These are phyloP conservation scores for Mollisia scopiformis DNA, from an alignment of 2,329 filamentous ascomycete genomes.

Conservation along the genomic window DNA sequence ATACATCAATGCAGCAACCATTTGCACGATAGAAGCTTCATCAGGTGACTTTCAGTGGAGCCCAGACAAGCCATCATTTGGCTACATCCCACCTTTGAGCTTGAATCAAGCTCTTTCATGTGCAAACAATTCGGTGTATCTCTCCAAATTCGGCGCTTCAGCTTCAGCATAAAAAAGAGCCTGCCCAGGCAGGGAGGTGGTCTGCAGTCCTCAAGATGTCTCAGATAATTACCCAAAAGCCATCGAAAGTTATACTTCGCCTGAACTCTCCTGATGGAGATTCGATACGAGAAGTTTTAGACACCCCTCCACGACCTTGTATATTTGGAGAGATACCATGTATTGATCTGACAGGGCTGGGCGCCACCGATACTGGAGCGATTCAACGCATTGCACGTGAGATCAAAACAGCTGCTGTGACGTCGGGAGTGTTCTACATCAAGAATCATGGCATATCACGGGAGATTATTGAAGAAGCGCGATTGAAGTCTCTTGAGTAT, in stretches of 20 bases:
- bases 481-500: background rate
- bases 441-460: slow-evolving; percentile 1
- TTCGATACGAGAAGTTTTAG: background rate
- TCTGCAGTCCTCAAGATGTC: too few species aligned
- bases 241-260: background rate
- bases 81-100: background rate
- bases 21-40: background rate
- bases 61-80: too few species aligned
- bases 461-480: background rate
- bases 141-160: background rate
- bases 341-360: background rate
- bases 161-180: background rate
- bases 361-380: background rate
- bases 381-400: background rate
- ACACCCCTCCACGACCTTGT: background rate
- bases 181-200: background rate
- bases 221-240: background rate
- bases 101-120: background rate
- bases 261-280: slow-evolving; percentile 1
- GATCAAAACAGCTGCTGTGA: background rate
- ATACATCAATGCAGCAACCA: too few species aligned
- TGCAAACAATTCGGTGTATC: background rate
- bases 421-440: background rate
- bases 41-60: background rate
- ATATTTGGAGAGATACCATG: background rate